Percentiles rank a stretch among this genome's conserved stretches.
Evolutionary conservation across 225 moss, liverwort and hornwort species (phyloP).

Genomic region (Pleurozium schreberi): DNA sequence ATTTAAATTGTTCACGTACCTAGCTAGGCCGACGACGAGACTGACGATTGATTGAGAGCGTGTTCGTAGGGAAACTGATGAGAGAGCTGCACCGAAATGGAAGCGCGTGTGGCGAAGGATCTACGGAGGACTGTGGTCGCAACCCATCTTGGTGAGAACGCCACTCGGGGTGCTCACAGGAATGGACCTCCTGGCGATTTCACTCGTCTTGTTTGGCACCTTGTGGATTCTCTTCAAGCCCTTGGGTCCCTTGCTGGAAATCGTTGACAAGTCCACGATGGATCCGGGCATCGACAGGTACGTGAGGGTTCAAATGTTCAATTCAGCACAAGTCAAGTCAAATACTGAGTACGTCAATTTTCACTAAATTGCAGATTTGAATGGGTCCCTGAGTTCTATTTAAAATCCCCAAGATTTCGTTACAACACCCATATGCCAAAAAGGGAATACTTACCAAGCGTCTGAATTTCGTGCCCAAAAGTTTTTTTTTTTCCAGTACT

Average conservation of each 20-base stretch:
- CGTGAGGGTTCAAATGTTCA: not conserved
- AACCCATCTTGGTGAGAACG: slow-evolving; percentile 26
- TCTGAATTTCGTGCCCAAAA: no score
- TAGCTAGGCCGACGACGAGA: not conserved
- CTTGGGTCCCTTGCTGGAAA: slow-evolving; percentile 20
- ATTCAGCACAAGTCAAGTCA: not conserved
- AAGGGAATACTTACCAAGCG: not conserved
- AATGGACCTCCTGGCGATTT: slow-evolving; percentile 23
- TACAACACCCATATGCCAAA: not conserved
- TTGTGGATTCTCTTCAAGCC: slow-evolving; percentile 44
- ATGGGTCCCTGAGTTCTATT: not conserved
- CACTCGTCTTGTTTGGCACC: slow-evolving; percentile 21
- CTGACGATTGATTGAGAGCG: not conserved
- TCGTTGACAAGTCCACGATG: slow-evolving; percentile 19
- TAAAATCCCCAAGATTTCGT: not conserved
- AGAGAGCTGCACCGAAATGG: slow-evolving; percentile 18
- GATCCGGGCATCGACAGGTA: slow-evolving; percentile 6
- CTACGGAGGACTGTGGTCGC: slow-evolving; percentile 14
- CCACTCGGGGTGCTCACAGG: slow-evolving; percentile 38
- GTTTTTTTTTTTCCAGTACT: no score
- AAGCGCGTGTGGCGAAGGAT: slow-evolving; percentile 9
- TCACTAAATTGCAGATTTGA: not conserved
- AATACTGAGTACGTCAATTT: not conserved
- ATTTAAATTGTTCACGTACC: not conserved
- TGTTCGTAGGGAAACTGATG: slow-evolving; percentile 1